A percentile compares a stretch with the other conserved stretches of the same genome.
phyloP scores from a whole-genome alignment of 2,329 filamentous ascomycete genomes.

The Scedosporium boydii region DNA sequence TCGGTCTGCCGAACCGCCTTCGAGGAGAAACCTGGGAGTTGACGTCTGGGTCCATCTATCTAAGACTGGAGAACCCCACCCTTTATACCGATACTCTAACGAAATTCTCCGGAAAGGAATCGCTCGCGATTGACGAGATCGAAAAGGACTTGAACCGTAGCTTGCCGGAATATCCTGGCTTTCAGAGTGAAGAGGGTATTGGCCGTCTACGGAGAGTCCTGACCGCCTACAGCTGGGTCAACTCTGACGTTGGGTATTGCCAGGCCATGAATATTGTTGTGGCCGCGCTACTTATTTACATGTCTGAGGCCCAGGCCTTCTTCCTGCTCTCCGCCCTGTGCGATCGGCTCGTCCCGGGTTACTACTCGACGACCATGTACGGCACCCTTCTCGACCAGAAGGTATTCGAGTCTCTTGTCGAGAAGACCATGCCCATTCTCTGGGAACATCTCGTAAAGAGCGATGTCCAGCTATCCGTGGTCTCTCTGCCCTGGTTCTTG shows the following conservation, averaged over 20 bases:
- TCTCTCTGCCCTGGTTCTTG: constrained; percentile 95
- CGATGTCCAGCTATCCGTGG: constrained; percentile 93
- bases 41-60: constrained; percentile 81
- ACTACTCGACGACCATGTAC: constrained; percentile 99
- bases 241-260: constrained; percentile 93
- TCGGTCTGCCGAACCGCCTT: constrained; percentile 86
- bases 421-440: constrained; percentile 95
- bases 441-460: constrained; percentile 98
- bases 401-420: constrained; percentile 95
- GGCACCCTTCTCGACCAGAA: constrained; percentile 93
- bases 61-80: constrained; percentile 76
- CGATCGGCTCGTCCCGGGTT: constrained; percentile 85
- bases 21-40: constrained; percentile 95
- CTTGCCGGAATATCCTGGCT: constrained; percentile 92
- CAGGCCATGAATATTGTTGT: constrained; percentile 99
- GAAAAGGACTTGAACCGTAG: constrained; percentile 97
- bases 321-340: constrained; percentile 87
- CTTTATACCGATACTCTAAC: constrained; percentile 75
- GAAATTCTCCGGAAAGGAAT: constrained; percentile 77
- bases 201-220: constrained; percentile 79
- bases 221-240: constrained; percentile 96
- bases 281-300: constrained; percentile 95
- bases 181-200: constrained; percentile 93
- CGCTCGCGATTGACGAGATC: constrained; percentile 95
- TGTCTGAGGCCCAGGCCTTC: constrained; percentile 93